Conservation (phyloP, 805 yeast genomes). For the Ogataea thermomethanolica region DNA sequence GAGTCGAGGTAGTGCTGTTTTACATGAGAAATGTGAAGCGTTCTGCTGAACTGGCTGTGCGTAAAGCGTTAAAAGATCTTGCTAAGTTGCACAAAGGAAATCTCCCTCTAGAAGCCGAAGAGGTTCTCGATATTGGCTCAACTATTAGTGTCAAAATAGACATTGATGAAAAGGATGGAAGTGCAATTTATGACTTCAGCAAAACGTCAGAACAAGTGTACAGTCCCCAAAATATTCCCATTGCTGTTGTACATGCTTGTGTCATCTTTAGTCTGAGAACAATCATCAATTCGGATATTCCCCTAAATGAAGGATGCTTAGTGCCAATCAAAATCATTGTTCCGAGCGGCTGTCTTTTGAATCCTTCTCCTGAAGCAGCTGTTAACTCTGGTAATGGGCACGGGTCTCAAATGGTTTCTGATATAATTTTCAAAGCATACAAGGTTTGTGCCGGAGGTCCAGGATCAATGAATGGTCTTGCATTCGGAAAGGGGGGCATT, state of each 20-base stretch:
- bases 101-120: conserved; percentile 41
- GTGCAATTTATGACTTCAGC: conserved; percentile 51
- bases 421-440: conserved; percentile 77
- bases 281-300: conserved; percentile 51
- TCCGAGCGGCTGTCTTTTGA: conserved; percentile 35
- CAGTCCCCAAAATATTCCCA: conserved; percentile 54
- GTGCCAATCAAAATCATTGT: conserved; percentile 32
- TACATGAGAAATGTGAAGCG: conserved; percentile 46
- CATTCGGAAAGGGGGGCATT: conserved; percentile 53
- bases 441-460: conserved; percentile 84
- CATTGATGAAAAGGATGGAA: conserved; percentile 40
- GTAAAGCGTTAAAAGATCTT: conserved; percentile 31
- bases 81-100: conserved; percentile 39
- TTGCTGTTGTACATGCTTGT: conserved; percentile 52
- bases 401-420: conserved; percentile 87
- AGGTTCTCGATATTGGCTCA: conserved; percentile 56
- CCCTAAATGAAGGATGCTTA: conserved; percentile 53
- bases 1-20: conserved; percentile 40
- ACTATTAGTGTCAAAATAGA: conserved; percentile 41
- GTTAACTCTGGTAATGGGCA: conserved; percentile 51
- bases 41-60: conserved; percentile 46
- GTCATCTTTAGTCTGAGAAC: conserved; percentile 50
- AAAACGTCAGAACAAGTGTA: conserved; percentile 52
- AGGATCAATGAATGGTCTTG: conserved; percentile 85
- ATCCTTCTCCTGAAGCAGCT: conserved; percentile 46